These are phyloP conservation scores for Aspergillus intermedius DNA, from an alignment of 2,329 filamentous ascomycete species.

Conservation along the genomic window DNA sequence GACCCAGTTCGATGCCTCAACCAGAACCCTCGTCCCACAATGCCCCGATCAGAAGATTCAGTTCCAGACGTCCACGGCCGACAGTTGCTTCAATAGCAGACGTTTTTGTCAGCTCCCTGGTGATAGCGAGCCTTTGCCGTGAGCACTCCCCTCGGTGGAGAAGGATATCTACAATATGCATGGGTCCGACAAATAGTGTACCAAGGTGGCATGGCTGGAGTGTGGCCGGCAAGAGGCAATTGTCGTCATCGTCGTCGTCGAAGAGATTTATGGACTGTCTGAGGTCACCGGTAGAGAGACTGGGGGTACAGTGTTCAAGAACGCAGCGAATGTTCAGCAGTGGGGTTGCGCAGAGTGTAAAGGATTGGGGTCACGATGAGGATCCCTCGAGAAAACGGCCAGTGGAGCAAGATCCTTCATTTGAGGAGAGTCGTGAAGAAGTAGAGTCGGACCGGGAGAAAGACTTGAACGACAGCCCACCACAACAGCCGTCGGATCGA, in stretches of 20 bases:
- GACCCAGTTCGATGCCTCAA: constrained; percentile 24
- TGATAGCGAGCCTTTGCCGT: constrained; percentile 47
- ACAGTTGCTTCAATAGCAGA: constrained; percentile 40
- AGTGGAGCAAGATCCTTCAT: neutral
- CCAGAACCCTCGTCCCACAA: constrained; percentile 17
- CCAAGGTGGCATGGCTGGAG: constrained; percentile 13
- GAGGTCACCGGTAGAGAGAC: constrained; percentile 8
- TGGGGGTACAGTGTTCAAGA: constrained; percentile 13
- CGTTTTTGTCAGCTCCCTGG: constrained; percentile 49
- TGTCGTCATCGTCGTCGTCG: constrained; percentile 9
- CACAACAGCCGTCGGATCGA: neutral
- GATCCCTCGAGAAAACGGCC: constrained; percentile 3
- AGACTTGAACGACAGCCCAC: neutral
- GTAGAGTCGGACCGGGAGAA: neutral
- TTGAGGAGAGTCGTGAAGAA: neutral
- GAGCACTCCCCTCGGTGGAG: constrained; percentile 38
- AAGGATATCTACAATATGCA: constrained; percentile 21
- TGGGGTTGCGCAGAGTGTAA: constrained; percentile 17
- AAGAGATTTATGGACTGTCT: constrained; percentile 14
- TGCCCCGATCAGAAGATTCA: constrained; percentile 23
- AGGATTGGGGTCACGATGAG: constrained; percentile 14
- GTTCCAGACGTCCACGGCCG: constrained; percentile 21
- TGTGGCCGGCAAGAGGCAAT: constrained; percentile 9
- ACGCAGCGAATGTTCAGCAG: constrained; percentile 23
- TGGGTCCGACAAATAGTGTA: constrained; percentile 13